Conservation (phyloP, 1,284 basidiomycete genomes). For the Cutaneotrichosporon cavernicola region DNA sequence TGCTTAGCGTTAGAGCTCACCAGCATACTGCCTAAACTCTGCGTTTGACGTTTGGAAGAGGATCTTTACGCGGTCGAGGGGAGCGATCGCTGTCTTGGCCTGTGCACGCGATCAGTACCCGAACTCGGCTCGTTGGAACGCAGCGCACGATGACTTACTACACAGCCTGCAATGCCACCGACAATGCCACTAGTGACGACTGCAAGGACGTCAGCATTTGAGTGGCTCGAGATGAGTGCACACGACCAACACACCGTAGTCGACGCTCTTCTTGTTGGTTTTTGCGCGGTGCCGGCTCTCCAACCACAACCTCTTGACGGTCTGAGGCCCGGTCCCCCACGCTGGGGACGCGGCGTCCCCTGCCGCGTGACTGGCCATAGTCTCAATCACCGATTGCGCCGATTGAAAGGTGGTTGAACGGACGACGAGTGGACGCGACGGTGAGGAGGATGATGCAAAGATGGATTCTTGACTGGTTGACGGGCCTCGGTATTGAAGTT, state of each 20-base stretch:
- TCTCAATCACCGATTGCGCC: background rate
- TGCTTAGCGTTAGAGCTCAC: conserved; percentile 52
- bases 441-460: background rate
- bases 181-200: conserved; percentile 65
- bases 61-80: conserved; percentile 97
- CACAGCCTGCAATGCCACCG: conserved; percentile 88
- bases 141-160: conserved; percentile 61
- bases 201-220: conserved; percentile 22
- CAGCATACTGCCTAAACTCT: conserved; percentile 90
- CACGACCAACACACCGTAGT: conserved; percentile 57
- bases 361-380: conserved; percentile 23
- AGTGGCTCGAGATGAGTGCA: conserved; percentile 8
- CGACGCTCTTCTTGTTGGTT: conserved; percentile 67
- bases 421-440: background rate
- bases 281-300: conserved; percentile 58
- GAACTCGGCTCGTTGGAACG: conserved; percentile 4
- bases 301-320: conserved; percentile 33
- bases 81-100: conserved; percentile 97
- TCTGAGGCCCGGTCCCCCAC: conserved; percentile 13
- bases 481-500: background rate
- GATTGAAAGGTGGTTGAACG: background rate
- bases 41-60: conserved; percentile 96
- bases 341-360: conserved; percentile 25
- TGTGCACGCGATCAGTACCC: conserved; percentile 43
- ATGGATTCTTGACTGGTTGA: background rate